Conservation (phyloP, 805 yeast genomes). For the Kodamaea sagamina region DNA sequence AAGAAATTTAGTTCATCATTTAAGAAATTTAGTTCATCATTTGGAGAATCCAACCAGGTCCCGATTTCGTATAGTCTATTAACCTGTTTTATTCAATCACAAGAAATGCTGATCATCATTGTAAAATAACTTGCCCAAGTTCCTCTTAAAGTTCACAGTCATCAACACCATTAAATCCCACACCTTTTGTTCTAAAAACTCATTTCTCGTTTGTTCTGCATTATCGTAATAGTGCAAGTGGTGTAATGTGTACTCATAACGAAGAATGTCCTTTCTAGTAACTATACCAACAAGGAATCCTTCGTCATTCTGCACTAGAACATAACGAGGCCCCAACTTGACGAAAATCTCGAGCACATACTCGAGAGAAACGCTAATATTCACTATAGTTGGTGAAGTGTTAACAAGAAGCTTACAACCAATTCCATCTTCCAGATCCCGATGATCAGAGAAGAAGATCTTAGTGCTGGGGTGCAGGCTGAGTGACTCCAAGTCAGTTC, state of each 20-base stretch:
- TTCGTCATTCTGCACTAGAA: conserved; percentile 67
- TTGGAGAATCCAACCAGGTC: no score
- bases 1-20: no score
- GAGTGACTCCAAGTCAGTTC: conserved; percentile 39
- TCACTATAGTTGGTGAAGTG: conserved; percentile 62
- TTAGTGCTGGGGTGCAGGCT: conserved; percentile 1
- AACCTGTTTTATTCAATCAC: no score
- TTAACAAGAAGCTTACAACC: conserved; percentile 42
- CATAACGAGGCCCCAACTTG: conserved; percentile 75
- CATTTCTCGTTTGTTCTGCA: conserved; percentile 18
- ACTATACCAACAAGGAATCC: conserved; percentile 63
- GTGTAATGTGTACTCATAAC: conserved; percentile 52
- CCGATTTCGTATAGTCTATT: no score
- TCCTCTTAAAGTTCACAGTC: conserved; percentile 21
- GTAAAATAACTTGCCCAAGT: conserved; percentile 31
- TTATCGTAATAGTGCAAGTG: conserved; percentile 20
- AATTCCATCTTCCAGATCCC: conserved; percentile 13
- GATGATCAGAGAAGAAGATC: conserved; percentile 4
- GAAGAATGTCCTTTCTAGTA: conserved; percentile 79
- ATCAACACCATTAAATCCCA: conserved; percentile 36
- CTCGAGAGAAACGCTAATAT: conserved; percentile 56
- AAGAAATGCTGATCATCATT: conserved; percentile 34
- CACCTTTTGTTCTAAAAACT: conserved; percentile 29
- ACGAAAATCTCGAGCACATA: conserved; percentile 67
- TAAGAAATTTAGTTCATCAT: no score